A percentile compares a stretch with the other conserved stretches of the same genome.
Conservation (phyloP, 2,329 filamentous ascomycete genomes). For the Nannizziopsis arthrosporioides region DNA sequence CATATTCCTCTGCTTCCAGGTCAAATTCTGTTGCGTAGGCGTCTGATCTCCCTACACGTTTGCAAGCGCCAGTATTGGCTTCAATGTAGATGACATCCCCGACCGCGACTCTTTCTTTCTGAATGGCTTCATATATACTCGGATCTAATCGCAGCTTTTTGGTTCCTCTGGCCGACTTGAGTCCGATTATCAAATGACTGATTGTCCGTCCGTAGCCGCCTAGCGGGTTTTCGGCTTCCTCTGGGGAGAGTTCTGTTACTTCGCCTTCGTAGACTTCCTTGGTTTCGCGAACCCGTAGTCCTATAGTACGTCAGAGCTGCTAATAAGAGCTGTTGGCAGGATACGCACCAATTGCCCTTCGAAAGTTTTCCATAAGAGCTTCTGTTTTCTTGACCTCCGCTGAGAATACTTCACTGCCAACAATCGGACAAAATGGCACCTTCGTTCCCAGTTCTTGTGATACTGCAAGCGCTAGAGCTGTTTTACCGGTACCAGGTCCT, state of each 20-base stretch:
- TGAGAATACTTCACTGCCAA: constrained; percentile 95
- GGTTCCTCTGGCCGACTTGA: constrained; percentile 91
- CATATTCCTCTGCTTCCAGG: constrained; percentile 96
- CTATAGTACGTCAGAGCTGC: constrained; percentile 26
- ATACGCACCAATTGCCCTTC: constrained; percentile 70
- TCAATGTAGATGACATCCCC: constrained; percentile 99
- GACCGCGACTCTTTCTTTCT: constrained; percentile 91
- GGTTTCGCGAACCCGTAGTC: constrained; percentile 87
- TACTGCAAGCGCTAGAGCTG: constrained; percentile 84
- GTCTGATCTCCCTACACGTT: constrained; percentile 88
- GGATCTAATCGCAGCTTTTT: constrained; percentile 96
- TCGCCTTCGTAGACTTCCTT: constrained; percentile 99
- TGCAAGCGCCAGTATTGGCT: constrained; percentile 95
- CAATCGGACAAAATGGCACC: constrained; percentile 96
- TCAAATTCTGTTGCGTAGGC: constrained; percentile 98
- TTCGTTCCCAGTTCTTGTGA: constrained; percentile 96
- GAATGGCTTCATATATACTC: constrained; percentile 97
- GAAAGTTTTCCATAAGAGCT: constrained; percentile 97
- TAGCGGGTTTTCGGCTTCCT: constrained; percentile 94
- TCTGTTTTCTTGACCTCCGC: constrained; percentile 99
- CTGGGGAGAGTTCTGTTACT: constrained; percentile 91
- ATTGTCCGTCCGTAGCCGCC: constrained; percentile 97
- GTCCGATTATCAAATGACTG: constrained; percentile 81
- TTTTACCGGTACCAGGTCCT: constrained; percentile 94
- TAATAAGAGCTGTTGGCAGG: neutral